These are phyloP conservation scores for Alternaria conjuncta DNA, from an alignment of 2,329 filamentous ascomycete genomes.

Conservation along the genomic window DNA sequence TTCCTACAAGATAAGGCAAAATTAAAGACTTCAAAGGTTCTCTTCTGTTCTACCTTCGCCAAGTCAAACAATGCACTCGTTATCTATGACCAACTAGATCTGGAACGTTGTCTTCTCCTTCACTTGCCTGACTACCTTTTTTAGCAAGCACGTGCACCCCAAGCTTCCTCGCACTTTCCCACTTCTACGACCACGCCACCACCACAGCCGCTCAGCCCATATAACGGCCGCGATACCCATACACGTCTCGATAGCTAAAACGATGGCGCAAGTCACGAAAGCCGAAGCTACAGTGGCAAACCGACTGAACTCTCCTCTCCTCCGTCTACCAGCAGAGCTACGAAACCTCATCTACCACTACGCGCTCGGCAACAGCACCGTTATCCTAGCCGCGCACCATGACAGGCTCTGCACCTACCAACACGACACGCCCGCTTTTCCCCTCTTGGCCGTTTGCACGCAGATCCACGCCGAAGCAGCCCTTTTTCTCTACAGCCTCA, in stretches of 20 bases:
- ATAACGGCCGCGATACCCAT: background rate
- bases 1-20: background rate
- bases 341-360: background rate
- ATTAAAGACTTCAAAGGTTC: background rate
- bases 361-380: background rate
- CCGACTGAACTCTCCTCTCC: background rate
- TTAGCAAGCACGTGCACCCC: background rate
- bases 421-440: background rate
- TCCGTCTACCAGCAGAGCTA: background rate
- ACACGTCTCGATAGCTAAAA: background rate
- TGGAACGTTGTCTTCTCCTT: background rate
- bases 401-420: too few species aligned
- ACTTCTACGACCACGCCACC: background rate
- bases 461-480: background rate
- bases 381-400: background rate
- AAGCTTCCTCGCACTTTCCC: background rate
- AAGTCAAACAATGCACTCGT: too few species aligned
- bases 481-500: background rate
- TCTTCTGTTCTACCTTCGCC: background rate
- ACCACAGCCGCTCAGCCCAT: background rate
- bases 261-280: background rate
- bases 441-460: background rate
- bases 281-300: background rate
- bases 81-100: background rate
- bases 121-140: background rate